Base-by-base conservation (phyloP, 768 basidiomycete genomes). In the Amanita fuliginea region DNA sequence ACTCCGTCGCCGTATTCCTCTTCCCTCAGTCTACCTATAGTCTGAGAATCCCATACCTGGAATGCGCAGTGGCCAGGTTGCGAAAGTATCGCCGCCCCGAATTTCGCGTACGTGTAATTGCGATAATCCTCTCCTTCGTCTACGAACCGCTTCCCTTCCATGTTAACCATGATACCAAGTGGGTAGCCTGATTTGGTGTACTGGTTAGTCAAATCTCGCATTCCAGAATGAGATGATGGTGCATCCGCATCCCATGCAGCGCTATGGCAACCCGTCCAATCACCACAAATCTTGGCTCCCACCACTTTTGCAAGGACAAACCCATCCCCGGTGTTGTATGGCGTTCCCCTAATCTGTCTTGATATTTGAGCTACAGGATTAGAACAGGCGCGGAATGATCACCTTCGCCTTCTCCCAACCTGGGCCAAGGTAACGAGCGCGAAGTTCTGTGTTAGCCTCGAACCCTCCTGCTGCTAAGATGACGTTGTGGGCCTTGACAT, bases 161-260 rank as follows among this genome's bases (percentile, higher is more conserved):
- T 57, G 56, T 83, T 86, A 21, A 83, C 62, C 82, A 83, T 84
- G 52, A 86, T 69, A 1, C 83, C 82, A 8, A 83, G 65, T 2
- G 83, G 81, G 57, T 85, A 84, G 1, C 83, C 80, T 8, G 81
- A 83, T 61, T 85, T 85, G 6, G 83, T 85, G 61, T 71, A 82
- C 54, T 82, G 80, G 59, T 86, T 85, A 51, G 77, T 81, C 48
- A 82, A 60, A 42, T 67, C 66, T 44, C 80, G 75, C 49, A 77
- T 69, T 16, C 83, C 82, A 13, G 64, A 58, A 28, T 77, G 64
- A 16, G 61, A 51, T 1, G 61, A 51, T 1, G 73, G 64, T 1
- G 81, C 77, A 55, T 81, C 71, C 14, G 78, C 78, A 56, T 83
- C 83, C 83, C 83, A 84, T 56, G 75, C 76, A 4, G 81, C 83